A percentile compares a stretch with the other conserved stretches of the same genome.
phyloP scores from a whole-genome alignment of 2,329 filamentous ascomycete species.

The Drechslerella coelobrocha region DNA sequence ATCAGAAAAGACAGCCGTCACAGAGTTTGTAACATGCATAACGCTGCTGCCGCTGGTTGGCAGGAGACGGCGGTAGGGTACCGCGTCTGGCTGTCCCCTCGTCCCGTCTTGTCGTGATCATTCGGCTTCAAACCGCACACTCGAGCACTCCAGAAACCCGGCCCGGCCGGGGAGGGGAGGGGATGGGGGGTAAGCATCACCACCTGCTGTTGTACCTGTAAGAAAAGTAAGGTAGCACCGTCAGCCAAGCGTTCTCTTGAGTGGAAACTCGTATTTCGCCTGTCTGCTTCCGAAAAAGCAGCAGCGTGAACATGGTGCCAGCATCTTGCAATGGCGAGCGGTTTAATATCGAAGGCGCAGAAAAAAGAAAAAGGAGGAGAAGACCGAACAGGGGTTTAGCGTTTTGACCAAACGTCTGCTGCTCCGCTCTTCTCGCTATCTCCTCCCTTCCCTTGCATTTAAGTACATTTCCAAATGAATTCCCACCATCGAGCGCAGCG shows the following conservation, averaged over 20 bases:
- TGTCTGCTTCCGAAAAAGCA: background rate
- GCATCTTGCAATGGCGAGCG: background rate
- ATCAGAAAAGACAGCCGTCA: background rate
- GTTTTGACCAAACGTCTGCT: constrained; percentile 32
- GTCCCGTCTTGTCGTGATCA: constrained; percentile 28
- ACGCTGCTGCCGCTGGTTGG: background rate
- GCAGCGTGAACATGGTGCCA: background rate
- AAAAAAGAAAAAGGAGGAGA: constrained; percentile 22
- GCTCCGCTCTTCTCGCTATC: constrained; percentile 12
- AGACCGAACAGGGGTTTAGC: background rate
- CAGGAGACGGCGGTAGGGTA: constrained; percentile 11
- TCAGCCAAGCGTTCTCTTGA: too few relatives aligned
- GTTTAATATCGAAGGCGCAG: background rate
- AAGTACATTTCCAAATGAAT: background rate
- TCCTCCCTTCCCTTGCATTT: constrained; percentile 34
- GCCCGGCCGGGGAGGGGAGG: too few relatives aligned
- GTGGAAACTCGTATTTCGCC: too few relatives aligned
- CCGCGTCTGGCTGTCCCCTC: constrained; percentile 32
- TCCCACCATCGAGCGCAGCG: background rate
- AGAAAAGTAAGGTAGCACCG: too few relatives aligned
- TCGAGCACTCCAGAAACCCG: too few relatives aligned
- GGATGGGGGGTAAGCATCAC: too few relatives aligned
- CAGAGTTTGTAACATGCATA: background rate
- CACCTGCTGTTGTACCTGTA: too few relatives aligned
- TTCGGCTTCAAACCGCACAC: constrained; percentile 26